phyloP scores from a whole-genome alignment of 768 basidiomycete species.

The Leccinellum rugosiceps region DNA sequence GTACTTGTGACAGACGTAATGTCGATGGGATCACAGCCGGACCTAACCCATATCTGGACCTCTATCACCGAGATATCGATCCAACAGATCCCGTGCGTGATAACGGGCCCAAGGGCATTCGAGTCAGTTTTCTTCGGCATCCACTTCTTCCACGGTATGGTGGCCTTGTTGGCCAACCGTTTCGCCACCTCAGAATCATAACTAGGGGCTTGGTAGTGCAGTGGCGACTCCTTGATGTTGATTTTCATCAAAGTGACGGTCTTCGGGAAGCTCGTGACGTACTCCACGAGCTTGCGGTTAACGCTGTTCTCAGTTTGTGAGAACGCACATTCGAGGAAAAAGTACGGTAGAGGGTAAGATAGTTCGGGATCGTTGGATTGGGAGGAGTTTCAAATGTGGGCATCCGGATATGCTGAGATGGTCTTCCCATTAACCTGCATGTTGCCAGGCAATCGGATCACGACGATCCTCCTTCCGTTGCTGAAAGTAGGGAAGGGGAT shows the following conservation, averaged over 20 bases:
- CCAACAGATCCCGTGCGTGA: neutral
- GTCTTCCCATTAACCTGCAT: no score
- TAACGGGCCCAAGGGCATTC: neutral
- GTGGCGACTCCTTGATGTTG: neutral
- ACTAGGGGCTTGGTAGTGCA: no score
- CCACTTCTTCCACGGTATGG: neutral
- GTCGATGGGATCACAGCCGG: neutral
- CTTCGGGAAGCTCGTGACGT: neutral
- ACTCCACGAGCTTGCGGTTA: neutral
- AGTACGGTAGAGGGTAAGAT: no score
- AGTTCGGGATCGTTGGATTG: no score
- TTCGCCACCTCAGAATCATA: neutral
- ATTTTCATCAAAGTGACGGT: neutral
- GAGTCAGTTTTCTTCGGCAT: neutral
- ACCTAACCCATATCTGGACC: neutral
- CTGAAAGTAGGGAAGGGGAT: no score
- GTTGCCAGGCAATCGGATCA: no score
- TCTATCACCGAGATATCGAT: neutral
- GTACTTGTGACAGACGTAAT: neutral
- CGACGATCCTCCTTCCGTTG: no score
- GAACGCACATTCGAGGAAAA: neutral
- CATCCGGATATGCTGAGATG: no score
- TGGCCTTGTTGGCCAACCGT: neutral
- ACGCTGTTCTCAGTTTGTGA: neutral
- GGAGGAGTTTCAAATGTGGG: no score